Percentiles rank a stretch among this genome's conserved stretches.
These are phyloP conservation scores for Eucalyptus sideroxylon DNA, from an alignment of 345 rosid species.

Conservation along the genomic window DNA sequence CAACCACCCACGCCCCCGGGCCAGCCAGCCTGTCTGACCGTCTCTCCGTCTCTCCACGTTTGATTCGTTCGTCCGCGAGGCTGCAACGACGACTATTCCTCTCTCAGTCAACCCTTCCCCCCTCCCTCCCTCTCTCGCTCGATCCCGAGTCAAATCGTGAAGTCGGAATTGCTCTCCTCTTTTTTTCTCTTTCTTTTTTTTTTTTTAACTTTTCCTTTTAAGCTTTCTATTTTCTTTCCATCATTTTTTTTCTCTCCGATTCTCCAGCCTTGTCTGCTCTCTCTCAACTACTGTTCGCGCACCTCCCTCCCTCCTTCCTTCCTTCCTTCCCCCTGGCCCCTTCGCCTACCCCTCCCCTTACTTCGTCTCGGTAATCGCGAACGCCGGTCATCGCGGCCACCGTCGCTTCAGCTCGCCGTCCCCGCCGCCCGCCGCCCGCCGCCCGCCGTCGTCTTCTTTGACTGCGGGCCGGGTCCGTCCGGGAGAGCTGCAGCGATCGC, in stretches of 20 bases:
- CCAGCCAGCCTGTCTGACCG: not conserved
- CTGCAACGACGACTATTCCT: not conserved
- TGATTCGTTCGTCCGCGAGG: not conserved
- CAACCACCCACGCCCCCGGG: not conserved
- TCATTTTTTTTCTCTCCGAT: not conserved
- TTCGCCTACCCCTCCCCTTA: not conserved
- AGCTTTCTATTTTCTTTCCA: not conserved
- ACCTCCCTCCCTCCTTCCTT: not conserved
- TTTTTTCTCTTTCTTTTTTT: accelerated
- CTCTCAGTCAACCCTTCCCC: not conserved
- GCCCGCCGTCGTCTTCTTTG: not conserved
- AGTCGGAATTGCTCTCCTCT: not conserved
- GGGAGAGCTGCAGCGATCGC: not conserved
- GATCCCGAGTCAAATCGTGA: not conserved
- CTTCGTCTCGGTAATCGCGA: not conserved
- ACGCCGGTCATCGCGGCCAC: not conserved
- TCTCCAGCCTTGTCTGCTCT: not conserved
- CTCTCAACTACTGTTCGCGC: not conserved
- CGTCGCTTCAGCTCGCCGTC: not conserved
- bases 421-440: no score
- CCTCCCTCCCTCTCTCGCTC: not conserved
- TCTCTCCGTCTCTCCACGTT: not conserved
- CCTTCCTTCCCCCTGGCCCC: not conserved
- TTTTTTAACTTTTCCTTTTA: no score
- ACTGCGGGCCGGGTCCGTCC: not conserved